Conservation (phyloP, 495 filamentous ascomycete species). For the Penicillium longicatenatum region DNA sequence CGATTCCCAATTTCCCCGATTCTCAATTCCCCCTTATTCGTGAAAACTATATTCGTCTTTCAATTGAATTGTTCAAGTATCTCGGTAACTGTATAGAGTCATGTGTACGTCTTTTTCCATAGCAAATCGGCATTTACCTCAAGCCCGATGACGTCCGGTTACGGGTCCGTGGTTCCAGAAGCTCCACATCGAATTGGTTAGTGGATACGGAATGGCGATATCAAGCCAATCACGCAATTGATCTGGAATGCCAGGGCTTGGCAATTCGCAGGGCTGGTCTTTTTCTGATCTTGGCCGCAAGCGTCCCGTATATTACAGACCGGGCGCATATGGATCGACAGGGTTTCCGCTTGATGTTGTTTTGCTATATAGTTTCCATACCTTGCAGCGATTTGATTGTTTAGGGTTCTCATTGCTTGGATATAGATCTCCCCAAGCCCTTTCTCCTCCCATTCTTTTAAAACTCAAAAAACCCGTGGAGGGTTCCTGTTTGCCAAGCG, state of each 20-base stretch:
- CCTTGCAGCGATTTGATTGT: not conserved
- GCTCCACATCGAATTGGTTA: not conserved
- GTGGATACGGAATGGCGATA: not conserved
- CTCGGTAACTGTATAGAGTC: not conserved
- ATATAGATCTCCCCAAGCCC: not conserved
- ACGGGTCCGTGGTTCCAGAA: slow-evolving; percentile 11
- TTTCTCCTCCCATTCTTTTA: not conserved
- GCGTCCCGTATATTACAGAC: slow-evolving; percentile 9
- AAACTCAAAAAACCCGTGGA: not conserved
- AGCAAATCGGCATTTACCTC: not conserved
- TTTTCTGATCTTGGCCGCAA: slow-evolving; percentile 18
- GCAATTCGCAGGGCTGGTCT: slow-evolving; percentile 23
- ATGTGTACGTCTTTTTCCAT: not conserved
- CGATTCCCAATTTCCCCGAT: too few relatives aligned
- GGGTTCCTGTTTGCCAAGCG: slow-evolving; percentile 11
- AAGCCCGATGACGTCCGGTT: slow-evolving; percentile 9
- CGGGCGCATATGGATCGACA: slow-evolving; percentile 6
- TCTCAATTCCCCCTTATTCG: not conserved
- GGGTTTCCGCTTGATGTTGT: not conserved
- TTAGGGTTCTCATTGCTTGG: not conserved
- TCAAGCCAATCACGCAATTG: not conserved
- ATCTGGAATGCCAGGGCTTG: slow-evolving; percentile 12
- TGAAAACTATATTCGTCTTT: not conserved
- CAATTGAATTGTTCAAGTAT: not conserved
- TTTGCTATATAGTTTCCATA: not conserved